phyloP scores from a whole-genome alignment of 495 filamentous ascomycete genomes.

The Massariosphaeria phaeospora region DNA sequence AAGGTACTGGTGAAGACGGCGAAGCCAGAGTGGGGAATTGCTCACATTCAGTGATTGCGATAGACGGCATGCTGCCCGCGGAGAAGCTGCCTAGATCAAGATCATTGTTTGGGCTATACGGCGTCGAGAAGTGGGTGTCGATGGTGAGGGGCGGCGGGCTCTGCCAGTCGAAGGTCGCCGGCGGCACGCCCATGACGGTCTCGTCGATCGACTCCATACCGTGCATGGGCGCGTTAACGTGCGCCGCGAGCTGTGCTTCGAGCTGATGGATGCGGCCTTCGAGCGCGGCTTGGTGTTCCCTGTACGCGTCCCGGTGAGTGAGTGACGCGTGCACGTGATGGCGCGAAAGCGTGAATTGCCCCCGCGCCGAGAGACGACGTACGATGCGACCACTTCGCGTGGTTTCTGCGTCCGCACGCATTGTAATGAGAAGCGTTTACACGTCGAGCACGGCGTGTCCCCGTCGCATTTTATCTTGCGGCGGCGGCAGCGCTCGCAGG shows the following conservation, averaged over 20 bases:
- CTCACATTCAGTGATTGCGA: slow-evolving; percentile 28
- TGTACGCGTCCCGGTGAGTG: slow-evolving; percentile 7
- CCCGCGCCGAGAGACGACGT: not conserved
- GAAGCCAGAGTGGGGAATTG: not conserved
- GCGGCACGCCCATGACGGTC: slow-evolving; percentile 1
- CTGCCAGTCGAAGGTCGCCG: slow-evolving; percentile 18
- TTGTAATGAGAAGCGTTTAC: slow-evolving; percentile 22
- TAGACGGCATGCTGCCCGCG: slow-evolving; percentile 17
- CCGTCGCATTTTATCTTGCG: slow-evolving; percentile 26
- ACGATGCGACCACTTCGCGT: slow-evolving; percentile 21
- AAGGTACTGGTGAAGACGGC: slow-evolving; percentile 19
- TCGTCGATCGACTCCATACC: slow-evolving; percentile 26
- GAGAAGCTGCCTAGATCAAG: slow-evolving; percentile 18
- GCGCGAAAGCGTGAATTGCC: not conserved
- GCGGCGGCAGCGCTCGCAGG: slow-evolving; percentile 23
- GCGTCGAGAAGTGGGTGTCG: slow-evolving; percentile 14
- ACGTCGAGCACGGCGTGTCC: slow-evolving; percentile 26
- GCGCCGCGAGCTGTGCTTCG: slow-evolving; percentile 19
- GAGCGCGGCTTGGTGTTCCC: slow-evolving; percentile 24
- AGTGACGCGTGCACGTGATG: slow-evolving; percentile 13
- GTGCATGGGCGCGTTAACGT: slow-evolving; percentile 25
- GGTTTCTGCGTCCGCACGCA: slow-evolving; percentile 25
- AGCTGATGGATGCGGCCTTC: slow-evolving; percentile 28
- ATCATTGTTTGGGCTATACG: slow-evolving; percentile 9
- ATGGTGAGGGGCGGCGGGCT: slow-evolving; percentile 13